Evolutionary conservation across 352 stramenopile genomes (phyloP), one percentile per base, ranked within the genome.

Genomic region (Globisporangium radiosum): DNA sequence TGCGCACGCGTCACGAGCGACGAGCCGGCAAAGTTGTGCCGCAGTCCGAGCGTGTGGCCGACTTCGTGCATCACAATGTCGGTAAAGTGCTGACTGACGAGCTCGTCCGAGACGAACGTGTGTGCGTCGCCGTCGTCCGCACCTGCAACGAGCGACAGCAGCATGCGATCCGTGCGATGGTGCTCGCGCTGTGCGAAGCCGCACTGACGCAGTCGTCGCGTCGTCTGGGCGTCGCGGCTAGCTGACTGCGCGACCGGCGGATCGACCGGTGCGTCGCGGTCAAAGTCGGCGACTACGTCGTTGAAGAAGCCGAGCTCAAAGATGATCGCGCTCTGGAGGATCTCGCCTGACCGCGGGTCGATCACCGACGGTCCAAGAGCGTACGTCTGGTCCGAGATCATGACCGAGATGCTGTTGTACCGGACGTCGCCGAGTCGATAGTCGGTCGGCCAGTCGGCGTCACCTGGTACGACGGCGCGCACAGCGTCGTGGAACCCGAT

Each of bases 51-150:
- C 11, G 85, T 94, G 63, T 97, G 88, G 7, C 87, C 88, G 33
- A 95, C 85, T 68, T 96, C 87, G 57, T 96, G 88, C 80, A 95
- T 92, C 37, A 94, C 75, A 40, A 93, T 86, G 58, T 86, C 73
- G 7, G 69, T 68, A 54, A 96, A 83, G 48, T 90, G 76, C 38
- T 81, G 72, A 19, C 69, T 69, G 11, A 94, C 76, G 57, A 92
- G 68, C 25, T 68, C 65, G 45, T 87, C 73, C 2, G 83, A 72
- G 19, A 92, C 70, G 38, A 69, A 76, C 17, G 50, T 54, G 44
- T 10, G 38, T 25, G 7, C 39, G 3, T 40, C 40, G 10, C 17
- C 45, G 7, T 33, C 17, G n/a, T 10, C 17, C 8, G 15, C 47
- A 55, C n/a, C 57, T 50, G 14, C 57, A 60, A 39, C 69, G 55